Evolutionary conservation across 2,329 filamentous ascomycete genomes (phyloP).

Genomic region (Trichophyton benhamiae): DNA sequence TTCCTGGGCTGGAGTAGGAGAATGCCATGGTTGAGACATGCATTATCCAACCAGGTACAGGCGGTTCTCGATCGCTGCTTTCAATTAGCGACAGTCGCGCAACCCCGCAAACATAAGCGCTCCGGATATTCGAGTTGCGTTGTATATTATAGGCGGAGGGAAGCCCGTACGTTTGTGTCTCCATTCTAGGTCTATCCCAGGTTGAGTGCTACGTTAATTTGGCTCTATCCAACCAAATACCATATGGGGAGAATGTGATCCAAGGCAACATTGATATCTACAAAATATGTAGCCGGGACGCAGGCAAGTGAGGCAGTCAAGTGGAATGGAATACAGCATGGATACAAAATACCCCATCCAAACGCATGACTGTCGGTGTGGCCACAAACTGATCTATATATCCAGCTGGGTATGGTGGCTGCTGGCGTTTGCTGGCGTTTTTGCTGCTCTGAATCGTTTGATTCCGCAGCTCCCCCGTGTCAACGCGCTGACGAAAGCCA

Average conservation of each 20-base stretch:
- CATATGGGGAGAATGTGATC: too few relatives aligned
- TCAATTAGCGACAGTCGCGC: background rate
- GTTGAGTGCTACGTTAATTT: too few relatives aligned
- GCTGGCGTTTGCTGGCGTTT: constrained; percentile 19
- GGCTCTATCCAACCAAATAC: too few relatives aligned
- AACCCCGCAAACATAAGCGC: background rate
- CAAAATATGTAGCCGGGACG: too few relatives aligned
- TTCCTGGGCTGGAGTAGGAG: background rate
- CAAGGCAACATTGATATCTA: too few relatives aligned
- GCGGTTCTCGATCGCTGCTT: background rate
- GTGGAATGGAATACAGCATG: too few relatives aligned
- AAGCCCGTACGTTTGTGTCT: background rate
- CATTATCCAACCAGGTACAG: background rate
- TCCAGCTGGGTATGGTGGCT: constrained; percentile 22
- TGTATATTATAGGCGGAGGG: background rate
- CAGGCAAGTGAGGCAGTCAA: too few relatives aligned
- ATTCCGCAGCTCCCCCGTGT: constrained; percentile 17
- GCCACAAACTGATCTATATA: background rate
- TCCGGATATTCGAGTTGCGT: background rate
- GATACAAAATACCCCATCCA: background rate
- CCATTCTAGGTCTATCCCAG: too few relatives aligned
- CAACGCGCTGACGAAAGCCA: constrained; percentile 16
- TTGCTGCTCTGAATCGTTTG: constrained; percentile 16
- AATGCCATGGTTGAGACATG: background rate
- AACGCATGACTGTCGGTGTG: background rate